Base-by-base conservation (phyloP, 2,329 filamentous ascomycete genomes). In the Xylaria sp. region DNA sequence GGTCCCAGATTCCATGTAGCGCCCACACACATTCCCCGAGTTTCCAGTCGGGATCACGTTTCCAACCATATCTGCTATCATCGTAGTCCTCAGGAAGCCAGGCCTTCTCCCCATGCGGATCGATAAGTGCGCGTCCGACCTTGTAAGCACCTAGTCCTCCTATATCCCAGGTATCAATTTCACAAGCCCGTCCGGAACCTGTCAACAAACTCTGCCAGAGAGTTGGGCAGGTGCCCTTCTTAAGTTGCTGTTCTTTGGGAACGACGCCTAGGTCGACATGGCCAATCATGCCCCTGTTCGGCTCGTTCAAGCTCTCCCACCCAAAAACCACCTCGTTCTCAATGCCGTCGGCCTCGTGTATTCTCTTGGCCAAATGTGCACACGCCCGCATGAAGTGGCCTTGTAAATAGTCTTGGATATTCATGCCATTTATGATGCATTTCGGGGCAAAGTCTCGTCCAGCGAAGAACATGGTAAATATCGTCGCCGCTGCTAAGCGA, bases 261-360 rank as follows among this genome's bases (percentile, higher is more conserved):
- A 97, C 90, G 9, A 87, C 83, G 19, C 89, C 90, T 53, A 99
- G 82, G 74, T 98, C 93, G 63, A 88, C 84, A 73, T 92, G 90
- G 12, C 94, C 94, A 50, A 96, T 87, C 73, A 97, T 82, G 23
- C 96, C 94, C 72, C 91, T 87, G 76, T 96, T 95, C 0, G 95
- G 95, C 77, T 99, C 95, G 73, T 99, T 99, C 77, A 98, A 82
- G 72, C 89, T 97, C 80, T 99, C 95, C 91, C 94, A 99, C 1
- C 95, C 95, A 70, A 98, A 90, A 5, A 99, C 88, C 31, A 95
- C 88, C 21, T 94, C 89, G 67, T 95, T 86, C 73, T 96, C 91
- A 12, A 99, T 82, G 74, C 93, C 94, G 0, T 92, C 94, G 1
- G 95, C 94, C 70, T 98, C 93, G 61, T 92, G 88, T 68, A 99